Base-by-base conservation (phyloP, 768 basidiomycete genomes). In the Mrakia gelida region DNA sequence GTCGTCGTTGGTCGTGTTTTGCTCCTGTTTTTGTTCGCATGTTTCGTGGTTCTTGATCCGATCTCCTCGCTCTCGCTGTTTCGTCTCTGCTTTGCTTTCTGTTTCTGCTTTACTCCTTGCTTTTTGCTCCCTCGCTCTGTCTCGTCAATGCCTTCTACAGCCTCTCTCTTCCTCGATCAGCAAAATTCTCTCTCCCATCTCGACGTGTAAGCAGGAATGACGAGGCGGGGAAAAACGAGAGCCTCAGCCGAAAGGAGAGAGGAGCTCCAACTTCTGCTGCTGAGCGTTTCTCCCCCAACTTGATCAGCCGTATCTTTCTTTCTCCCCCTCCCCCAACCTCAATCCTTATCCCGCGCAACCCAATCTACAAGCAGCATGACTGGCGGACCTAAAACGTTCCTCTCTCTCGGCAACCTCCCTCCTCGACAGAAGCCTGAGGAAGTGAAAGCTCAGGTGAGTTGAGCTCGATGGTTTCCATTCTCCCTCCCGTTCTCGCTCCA, bases 381-480 rank as follows among this genome's bases (percentile, higher is more conserved):
- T 8, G 67, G 26, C 21, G 62, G 61, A n/a, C 77, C 62, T 18
- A 80, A 81, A 71, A 78, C 79, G 11, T 52, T 75, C 71, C 80
- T 81, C 34, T 61, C 41, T 26, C 71, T 81, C n/a, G 80, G 79
- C 8, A 77, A 80, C 30, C 80, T 81, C 18, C 80, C 80, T n/a
- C 79, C 79, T 26, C 65, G 67, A 63, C 76, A 68, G 16, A 77
- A n/a, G 43, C 13, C n/a, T 3, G 78, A 75, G 9, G 83, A 83
- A 65, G 81, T 84, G 78, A 81, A 81, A 80, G 78, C 80, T n/a
- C 81, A 79, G 79, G 81, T 83, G 62, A 80, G 80, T 81, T 45
- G 28, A 32, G 32, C 34, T 41, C 30, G 18, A 54, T n/a, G 32
- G 21, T 13, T 3, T 41, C 28, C 26, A 26, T 30, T 63, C 52